These are phyloP conservation scores for Hypoxylon sp. DNA, from an alignment of 2,329 filamentous ascomycete genomes.

Conservation along the genomic window DNA sequence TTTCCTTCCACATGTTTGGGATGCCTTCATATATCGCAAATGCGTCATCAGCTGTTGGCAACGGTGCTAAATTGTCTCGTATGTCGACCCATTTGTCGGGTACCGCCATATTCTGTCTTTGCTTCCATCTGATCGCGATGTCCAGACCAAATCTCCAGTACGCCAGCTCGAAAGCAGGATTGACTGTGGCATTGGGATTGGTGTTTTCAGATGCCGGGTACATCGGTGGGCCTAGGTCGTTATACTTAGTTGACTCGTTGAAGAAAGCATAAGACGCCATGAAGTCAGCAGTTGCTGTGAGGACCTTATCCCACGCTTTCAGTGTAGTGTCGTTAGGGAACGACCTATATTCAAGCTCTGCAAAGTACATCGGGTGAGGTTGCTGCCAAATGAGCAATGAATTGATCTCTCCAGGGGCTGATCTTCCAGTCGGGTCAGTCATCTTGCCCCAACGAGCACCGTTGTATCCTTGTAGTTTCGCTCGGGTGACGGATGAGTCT, in stretches of 20 bases:
- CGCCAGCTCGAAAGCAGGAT: slow-evolving; percentile 72
- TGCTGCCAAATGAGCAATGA: slow-evolving; percentile 74
- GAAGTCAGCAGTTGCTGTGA: slow-evolving; percentile 69
- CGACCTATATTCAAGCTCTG: slow-evolving; percentile 67
- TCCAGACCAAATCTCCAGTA: slow-evolving; percentile 74
- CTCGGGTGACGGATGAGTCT: slow-evolving; percentile 56
- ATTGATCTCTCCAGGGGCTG: slow-evolving; percentile 73
- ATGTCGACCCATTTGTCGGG: slow-evolving; percentile 65
- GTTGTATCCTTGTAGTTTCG: slow-evolving; percentile 59
- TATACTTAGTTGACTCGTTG: slow-evolving; percentile 65
- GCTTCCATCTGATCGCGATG: slow-evolving; percentile 67
- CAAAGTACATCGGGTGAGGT: slow-evolving; percentile 72
- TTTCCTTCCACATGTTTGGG: slow-evolving; percentile 58
- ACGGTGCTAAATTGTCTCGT: slow-evolving; percentile 65
- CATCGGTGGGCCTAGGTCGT: slow-evolving; percentile 64
- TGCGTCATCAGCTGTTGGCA: slow-evolving; percentile 65
- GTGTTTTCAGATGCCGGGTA: slow-evolving; percentile 70
- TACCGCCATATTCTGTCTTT: slow-evolving; percentile 60
- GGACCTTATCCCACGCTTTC: slow-evolving; percentile 66
- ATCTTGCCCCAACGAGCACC: slow-evolving; percentile 67
- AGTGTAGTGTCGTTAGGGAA: slow-evolving; percentile 62
- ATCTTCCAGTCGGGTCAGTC: slow-evolving; percentile 69
- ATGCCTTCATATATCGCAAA: slow-evolving; percentile 70
- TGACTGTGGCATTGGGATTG: slow-evolving; percentile 68
- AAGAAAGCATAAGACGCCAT: slow-evolving; percentile 71